Evolutionary conservation across 768 basidiomycete genomes (phyloP).

Genomic region (Pholiota molesta): DNA sequence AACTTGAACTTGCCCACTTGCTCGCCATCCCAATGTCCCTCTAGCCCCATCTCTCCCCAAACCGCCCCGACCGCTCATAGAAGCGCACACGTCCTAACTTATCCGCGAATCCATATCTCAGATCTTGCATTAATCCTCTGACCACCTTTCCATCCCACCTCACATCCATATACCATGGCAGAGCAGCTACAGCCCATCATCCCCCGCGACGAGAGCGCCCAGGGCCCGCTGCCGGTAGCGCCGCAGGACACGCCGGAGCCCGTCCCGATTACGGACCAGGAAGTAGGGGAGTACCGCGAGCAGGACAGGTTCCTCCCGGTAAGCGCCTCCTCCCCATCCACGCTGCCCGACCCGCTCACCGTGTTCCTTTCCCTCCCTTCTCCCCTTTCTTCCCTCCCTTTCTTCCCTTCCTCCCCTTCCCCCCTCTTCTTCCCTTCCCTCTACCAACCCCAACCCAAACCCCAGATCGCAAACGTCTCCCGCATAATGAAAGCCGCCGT

Average conservation of each 20-base stretch:
- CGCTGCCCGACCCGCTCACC: too few species aligned
- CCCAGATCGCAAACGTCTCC: constrained; percentile 97
- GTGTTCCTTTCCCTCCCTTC: too few species aligned
- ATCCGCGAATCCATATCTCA: not conserved
- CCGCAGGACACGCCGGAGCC: constrained; percentile 54
- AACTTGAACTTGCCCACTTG: not conserved
- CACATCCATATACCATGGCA: constrained; percentile 23
- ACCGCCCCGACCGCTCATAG: not conserved
- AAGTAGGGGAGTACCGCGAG: constrained; percentile 93
- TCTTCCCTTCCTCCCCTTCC: too few species aligned
- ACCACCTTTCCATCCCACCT: not conserved
- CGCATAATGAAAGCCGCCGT: constrained; percentile 96
- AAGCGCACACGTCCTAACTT: not conserved
- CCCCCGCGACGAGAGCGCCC: constrained; percentile 37
- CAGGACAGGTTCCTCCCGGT: constrained; percentile 96
- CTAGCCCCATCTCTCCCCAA: not conserved
- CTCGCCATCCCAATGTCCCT: not conserved
- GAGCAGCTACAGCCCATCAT: constrained; percentile 48
- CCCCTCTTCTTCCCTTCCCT: too few species aligned
- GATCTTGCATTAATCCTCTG: not conserved
- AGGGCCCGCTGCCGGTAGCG: constrained; percentile 34
- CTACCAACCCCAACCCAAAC: too few species aligned
- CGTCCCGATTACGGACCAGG: constrained; percentile 84
- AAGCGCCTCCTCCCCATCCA: too few species aligned
- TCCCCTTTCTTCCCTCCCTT: too few species aligned